These are phyloP conservation scores for Petasospora fabianii DNA, from an alignment of 1,139 yeast genomes.

Conservation along the genomic window DNA sequence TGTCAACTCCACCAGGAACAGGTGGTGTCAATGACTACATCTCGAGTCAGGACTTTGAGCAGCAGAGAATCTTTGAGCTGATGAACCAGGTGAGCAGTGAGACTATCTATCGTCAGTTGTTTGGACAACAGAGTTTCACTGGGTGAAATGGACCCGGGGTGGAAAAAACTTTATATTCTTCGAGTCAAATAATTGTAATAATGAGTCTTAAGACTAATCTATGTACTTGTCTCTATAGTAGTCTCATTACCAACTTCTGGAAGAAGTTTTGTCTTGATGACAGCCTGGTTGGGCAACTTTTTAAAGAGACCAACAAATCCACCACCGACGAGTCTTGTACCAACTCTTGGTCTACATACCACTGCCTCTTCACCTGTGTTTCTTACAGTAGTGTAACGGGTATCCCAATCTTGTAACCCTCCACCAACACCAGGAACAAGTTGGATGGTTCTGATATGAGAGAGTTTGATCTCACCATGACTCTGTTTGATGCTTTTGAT, in stretches of 20 bases:
- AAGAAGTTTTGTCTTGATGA: constrained; percentile 11
- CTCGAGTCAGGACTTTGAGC: constrained; percentile 22
- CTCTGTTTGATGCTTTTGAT: constrained; percentile 29
- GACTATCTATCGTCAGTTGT: constrained; percentile 26
- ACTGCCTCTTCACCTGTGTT: constrained; percentile 37
- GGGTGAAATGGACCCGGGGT: constrained; percentile 2
- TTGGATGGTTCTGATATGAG: constrained; percentile 38
- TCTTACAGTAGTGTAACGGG: constrained; percentile 35
- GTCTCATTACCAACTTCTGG: constrained; percentile 1
- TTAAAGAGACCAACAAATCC: constrained; percentile 38
- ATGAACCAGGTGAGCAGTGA: constrained; percentile 27
- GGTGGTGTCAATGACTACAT: constrained; percentile 3
- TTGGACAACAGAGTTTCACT: constrained; percentile 19
- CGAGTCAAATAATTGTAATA: too few species aligned
- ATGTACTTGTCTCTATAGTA: neutral
- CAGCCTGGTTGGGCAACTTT: constrained; percentile 22
- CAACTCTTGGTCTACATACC: constrained; percentile 47
- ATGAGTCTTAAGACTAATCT: too few species aligned
- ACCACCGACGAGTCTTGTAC: constrained; percentile 41
- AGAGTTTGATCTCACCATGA: constrained; percentile 28
- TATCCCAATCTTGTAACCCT: constrained; percentile 41
- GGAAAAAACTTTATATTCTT: too few species aligned
- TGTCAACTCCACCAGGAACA: constrained; percentile 12
- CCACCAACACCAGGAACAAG: constrained; percentile 43
- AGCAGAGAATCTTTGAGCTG: constrained; percentile 25